phyloP scores from a whole-genome alignment of 2,329 filamentous ascomycete genomes.

The Claviceps fusiformis region DNA sequence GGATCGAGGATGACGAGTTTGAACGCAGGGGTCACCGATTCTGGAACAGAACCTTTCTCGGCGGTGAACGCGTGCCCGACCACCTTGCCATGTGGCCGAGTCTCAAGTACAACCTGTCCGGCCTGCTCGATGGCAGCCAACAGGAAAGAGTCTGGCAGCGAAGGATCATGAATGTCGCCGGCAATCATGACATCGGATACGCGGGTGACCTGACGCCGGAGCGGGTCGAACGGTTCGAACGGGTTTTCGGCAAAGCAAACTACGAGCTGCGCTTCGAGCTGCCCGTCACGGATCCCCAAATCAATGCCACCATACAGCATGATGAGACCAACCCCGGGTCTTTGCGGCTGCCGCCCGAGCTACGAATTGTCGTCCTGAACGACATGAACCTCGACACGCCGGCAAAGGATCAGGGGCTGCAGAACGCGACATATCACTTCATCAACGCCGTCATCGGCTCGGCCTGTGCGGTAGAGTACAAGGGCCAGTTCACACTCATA shows the following conservation, averaged over 20 bases:
- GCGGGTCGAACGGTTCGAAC: slow-evolving; percentile 69
- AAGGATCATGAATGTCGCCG: slow-evolving; percentile 76
- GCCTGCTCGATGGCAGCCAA: slow-evolving; percentile 30
- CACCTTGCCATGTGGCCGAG: slow-evolving; percentile 35
- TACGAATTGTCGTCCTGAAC: slow-evolving; percentile 79
- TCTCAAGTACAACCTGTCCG: slow-evolving; percentile 35
- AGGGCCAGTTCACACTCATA: slow-evolving; percentile 63
- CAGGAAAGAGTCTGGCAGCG: slow-evolving; percentile 49
- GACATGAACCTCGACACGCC: slow-evolving; percentile 89
- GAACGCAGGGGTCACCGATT: slow-evolving; percentile 56
- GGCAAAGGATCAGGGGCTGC: slow-evolving; percentile 50
- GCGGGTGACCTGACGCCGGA: slow-evolving; percentile 75
- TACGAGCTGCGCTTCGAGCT: slow-evolving; percentile 72
- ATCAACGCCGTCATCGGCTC: slow-evolving; percentile 54
- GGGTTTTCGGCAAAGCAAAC: slow-evolving; percentile 73
- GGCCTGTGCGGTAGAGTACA: slow-evolving; percentile 44
- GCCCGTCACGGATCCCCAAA: slow-evolving; percentile 27
- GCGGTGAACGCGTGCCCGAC: slow-evolving; percentile 48
- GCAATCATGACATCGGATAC: slow-evolving; percentile 95
- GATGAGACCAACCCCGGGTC: slow-evolving; percentile 30
- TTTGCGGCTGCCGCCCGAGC: slow-evolving; percentile 43
- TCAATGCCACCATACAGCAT: slow-evolving; percentile 28
- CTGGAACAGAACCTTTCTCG: slow-evolving; percentile 69
- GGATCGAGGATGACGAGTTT: slow-evolving; percentile 83
- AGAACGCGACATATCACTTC: slow-evolving; percentile 66